Conservation (phyloP, 257 asterid genomes). For the Solanum appendiculatum region DNA sequence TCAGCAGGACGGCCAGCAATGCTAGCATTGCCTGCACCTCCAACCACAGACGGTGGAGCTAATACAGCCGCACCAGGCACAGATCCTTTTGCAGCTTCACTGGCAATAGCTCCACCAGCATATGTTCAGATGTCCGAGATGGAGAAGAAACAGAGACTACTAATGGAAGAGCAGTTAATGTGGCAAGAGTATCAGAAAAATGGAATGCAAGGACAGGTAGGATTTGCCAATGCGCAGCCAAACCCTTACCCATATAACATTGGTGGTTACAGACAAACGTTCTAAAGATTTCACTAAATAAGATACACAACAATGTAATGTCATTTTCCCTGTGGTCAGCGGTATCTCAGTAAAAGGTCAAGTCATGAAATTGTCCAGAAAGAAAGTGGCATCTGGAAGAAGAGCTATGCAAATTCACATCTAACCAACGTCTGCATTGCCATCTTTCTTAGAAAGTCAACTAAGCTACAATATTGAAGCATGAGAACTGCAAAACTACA, state of each 20-base stretch:
- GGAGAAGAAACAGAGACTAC: slow-evolving; percentile 76
- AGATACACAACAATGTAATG: background rate
- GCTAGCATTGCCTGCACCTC: slow-evolving; percentile 87
- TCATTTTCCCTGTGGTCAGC: background rate
- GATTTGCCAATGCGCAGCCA: slow-evolving; percentile 29
- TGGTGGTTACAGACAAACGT: slow-evolving; percentile 39
- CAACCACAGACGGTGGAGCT: slow-evolving; percentile 23
- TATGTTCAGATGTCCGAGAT: slow-evolving; percentile 90
- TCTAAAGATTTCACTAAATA: slow-evolving; percentile 3
- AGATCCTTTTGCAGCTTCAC: slow-evolving; percentile 62
- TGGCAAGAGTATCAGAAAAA: slow-evolving; percentile 85
- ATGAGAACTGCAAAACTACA: background rate
- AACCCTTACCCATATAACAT: slow-evolving; percentile 27
- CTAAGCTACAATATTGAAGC: background rate
- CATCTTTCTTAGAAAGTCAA: background rate
- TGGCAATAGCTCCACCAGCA: slow-evolving; percentile 64
- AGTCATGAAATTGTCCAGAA: background rate
- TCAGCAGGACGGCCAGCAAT: slow-evolving; percentile 78
- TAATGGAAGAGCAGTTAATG: slow-evolving; percentile 64
- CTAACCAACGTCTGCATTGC: background rate
- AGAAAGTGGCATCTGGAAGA: background rate
- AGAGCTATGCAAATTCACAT: background rate
- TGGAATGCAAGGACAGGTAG: slow-evolving; percentile 79
- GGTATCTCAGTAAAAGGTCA: background rate
- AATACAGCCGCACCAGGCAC: background rate